phyloP scores from a whole-genome alignment of 441 rosid genomes.

The Erodium moschatum region DNA sequence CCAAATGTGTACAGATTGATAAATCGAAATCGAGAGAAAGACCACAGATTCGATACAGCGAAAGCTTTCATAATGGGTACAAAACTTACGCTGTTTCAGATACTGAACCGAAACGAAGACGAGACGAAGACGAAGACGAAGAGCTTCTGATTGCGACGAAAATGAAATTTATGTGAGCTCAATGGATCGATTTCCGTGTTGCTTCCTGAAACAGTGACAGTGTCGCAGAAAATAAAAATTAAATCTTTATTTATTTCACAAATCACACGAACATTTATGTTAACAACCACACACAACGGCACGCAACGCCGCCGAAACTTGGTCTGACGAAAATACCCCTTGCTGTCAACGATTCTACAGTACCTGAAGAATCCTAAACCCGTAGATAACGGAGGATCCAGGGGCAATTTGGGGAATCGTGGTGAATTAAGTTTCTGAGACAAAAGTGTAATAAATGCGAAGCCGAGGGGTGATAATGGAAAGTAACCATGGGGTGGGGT shows the following conservation, averaged over 20 bases:
- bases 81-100: too few species aligned
- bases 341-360: not conserved
- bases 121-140: not conserved
- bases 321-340: not conserved
- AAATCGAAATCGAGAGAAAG: not conserved
- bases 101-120: not conserved
- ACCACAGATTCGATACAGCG: not conserved
- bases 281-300: not conserved
- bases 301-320: not conserved
- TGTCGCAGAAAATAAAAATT: too few species aligned
- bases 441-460: too few species aligned
- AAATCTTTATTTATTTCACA: not conserved
- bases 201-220: too few species aligned
- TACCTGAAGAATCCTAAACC: too few species aligned
- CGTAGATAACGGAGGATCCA: too few species aligned
- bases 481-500: not conserved
- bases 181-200: too few species aligned
- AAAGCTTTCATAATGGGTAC: not conserved
- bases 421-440: too few species aligned
- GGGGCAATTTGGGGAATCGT: too few species aligned
- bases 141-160: not conserved
- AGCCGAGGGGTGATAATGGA: too few species aligned
- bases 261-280: not conserved
- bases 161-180: too few species aligned
- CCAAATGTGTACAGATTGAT: not conserved